Base-by-base conservation (phyloP, 2,329 filamentous ascomycete species). In the Fusarium irregulare region DNA sequence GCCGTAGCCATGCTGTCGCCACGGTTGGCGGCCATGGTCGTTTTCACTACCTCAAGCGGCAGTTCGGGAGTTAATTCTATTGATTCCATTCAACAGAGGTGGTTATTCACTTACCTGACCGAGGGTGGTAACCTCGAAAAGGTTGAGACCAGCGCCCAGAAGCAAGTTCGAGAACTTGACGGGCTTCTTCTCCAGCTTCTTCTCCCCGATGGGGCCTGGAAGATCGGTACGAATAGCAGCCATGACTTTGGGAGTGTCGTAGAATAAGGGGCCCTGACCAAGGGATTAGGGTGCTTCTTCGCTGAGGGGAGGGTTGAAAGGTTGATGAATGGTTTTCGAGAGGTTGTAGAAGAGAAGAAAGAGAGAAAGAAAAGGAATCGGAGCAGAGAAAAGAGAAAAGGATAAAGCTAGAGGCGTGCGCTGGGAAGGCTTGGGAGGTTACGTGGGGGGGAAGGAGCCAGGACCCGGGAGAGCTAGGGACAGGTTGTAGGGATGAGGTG, bases 101-200 rank as follows among this genome's bases (percentile, higher is more conserved):
- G 16, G 32, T 11, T 18, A 4, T 37, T 18, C 16, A 18, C 32
- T 37, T 37, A 37, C 47, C 27, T 97, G 87, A 73, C 85, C 84
- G 72, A 87, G 82, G 63, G 86, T 87, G 71, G 86, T 88, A 79
- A 92, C 86, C 90, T 98, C 94, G 82, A 98, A 98, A 89, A 98
- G 86, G 88, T 97, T 98, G 84, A 98, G 89, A 76, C 94, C 93
- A 80, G 93, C 93, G 79, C 94, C 94, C 77, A 98, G 89, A 78
- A 99, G 87, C 88, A 99, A 83, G 86, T 99, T 99, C 87, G 94
- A 97, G 88, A 98, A 98, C 90, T 98, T 98, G 89, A 99, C 89
- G 74, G 96, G 96, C 90, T 98, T 98, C 92, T 98, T 98, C 91
- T 98, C 94, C 81, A 97, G 85, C 82, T 81, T 84, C 71, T 81